Conservation (phyloP, 768 basidiomycete genomes). For the Kwoniella sp. region DNA sequence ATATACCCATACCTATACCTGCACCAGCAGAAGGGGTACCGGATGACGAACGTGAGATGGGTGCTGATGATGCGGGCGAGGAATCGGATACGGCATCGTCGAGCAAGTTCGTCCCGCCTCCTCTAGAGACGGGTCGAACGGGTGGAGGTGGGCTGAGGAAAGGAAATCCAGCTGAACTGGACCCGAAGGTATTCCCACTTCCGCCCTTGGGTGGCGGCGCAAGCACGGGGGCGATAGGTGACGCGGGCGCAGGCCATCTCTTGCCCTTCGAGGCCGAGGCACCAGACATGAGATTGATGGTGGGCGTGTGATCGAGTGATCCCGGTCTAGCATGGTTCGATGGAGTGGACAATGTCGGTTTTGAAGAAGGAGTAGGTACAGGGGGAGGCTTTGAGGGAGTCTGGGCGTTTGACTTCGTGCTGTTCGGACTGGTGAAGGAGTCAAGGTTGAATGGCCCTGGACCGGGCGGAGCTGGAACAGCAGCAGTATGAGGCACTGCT, state of each 20-base stretch:
- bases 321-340: constrained; percentile 19
- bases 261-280: constrained; percentile 36
- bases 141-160: constrained; percentile 44
- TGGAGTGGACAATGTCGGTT: constrained; percentile 7
- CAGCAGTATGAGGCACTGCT: neutral
- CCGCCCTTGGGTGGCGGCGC: constrained; percentile 34
- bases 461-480: neutral
- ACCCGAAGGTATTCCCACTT: neutral
- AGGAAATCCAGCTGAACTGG: constrained; percentile 25
- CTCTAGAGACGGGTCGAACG: constrained; percentile 29
- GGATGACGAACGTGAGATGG: neutral
- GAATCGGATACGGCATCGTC: neutral
- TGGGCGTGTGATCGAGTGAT: constrained; percentile 42
- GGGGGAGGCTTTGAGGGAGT: constrained; percentile 6
- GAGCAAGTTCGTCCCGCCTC: constrained; percentile 6
- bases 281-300: constrained; percentile 30
- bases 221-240: constrained; percentile 39
- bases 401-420: neutral
- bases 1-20: constrained; percentile 10
- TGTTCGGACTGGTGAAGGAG: neutral
- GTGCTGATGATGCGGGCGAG: neutral
- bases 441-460: neutral
- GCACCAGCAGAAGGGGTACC: neutral
- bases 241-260: constrained; percentile 49
- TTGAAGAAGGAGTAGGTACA: constrained; percentile 1